phyloP scores from a whole-genome alignment of 1,139 yeast genomes.

The Saccharomyces pastorianus region DNA sequence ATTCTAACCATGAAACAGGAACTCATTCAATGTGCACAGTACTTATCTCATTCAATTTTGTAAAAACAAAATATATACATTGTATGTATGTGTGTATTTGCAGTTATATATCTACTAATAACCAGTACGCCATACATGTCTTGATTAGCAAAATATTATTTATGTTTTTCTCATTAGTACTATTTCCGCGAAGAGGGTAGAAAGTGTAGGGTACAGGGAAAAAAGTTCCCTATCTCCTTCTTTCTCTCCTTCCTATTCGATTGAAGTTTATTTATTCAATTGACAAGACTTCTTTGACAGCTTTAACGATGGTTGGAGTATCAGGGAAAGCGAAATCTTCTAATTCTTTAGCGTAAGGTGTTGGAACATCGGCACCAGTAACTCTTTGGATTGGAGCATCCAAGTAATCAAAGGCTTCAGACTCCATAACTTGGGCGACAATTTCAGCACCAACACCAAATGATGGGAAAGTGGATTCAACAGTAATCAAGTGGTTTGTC shows the following conservation, averaged over 20 bases:
- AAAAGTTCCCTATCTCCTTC: background rate
- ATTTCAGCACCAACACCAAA: constrained; percentile 98
- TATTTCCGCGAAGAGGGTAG: background rate
- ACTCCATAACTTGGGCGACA: constrained; percentile 96
- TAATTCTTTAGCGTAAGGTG: constrained; percentile 93
- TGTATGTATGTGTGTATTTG: background rate
- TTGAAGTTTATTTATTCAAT: constrained; percentile 35
- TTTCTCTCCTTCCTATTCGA: background rate
- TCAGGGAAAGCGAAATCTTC: constrained; percentile 99
- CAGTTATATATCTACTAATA: background rate
- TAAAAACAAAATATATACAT: background rate
- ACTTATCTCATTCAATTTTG: background rate
- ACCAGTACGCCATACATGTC: background rate
- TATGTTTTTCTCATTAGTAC: background rate
- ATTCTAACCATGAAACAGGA: background rate
- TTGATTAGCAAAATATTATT: background rate
- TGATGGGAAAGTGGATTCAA: constrained; percentile 96
- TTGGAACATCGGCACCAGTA: constrained; percentile 99
- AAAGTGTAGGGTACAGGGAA: background rate
- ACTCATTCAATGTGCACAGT: background rate
- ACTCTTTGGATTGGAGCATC: constrained; percentile 99
- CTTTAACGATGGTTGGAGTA: constrained; percentile 81
- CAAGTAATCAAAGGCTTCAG: constrained; percentile 95
- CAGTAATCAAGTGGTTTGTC: constrained; percentile 93
- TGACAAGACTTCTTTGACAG: constrained; percentile 82